A percentile compares a stretch with the other conserved stretches of the same genome.
Conservation (phyloP, 441 rosid genomes). For the Arabidopsis hybrid region DNA sequence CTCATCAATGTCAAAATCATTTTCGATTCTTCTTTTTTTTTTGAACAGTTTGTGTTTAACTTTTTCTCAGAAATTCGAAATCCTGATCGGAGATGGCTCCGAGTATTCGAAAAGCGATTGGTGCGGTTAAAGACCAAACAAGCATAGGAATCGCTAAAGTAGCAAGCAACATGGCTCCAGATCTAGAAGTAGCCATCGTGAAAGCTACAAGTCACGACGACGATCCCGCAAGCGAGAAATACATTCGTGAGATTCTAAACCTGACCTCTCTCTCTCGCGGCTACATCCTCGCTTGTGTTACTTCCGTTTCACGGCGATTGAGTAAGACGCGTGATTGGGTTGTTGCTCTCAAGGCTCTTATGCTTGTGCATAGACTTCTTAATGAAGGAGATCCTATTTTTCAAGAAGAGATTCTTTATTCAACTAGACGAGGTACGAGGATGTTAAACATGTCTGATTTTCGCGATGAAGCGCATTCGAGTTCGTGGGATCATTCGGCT, state of each 20-base stretch:
- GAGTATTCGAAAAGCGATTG: constrained; percentile 93
- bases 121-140: constrained; percentile 97
- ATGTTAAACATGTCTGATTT: constrained; percentile 90
- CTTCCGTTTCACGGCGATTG: constrained; percentile 77
- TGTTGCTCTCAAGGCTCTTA: constrained; percentile 81
- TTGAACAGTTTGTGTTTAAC: too few species aligned
- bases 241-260: constrained; percentile 73
- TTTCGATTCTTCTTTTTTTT: too few species aligned
- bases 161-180: constrained; percentile 93
- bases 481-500: constrained; percentile 97
- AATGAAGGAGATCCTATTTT: constrained; percentile 80
- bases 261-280: constrained; percentile 79
- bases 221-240: constrained; percentile 86
- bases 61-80: too few species aligned
- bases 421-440: constrained; percentile 85
- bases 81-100: constrained; percentile 63
- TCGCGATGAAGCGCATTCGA: constrained; percentile 95
- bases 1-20: too few species aligned
- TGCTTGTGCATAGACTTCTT: constrained; percentile 75
- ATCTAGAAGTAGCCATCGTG: constrained; percentile 88
- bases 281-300: constrained; percentile 78
- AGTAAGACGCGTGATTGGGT: constrained; percentile 97
- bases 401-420: constrained; percentile 80
- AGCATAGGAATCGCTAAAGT: constrained; percentile 95
- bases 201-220: constrained; percentile 98